A percentile compares a stretch with the other conserved stretches of the same genome.
Conservation (phyloP, 306 rosid species). For the cucumber (Cucumis sativus) region DNA sequence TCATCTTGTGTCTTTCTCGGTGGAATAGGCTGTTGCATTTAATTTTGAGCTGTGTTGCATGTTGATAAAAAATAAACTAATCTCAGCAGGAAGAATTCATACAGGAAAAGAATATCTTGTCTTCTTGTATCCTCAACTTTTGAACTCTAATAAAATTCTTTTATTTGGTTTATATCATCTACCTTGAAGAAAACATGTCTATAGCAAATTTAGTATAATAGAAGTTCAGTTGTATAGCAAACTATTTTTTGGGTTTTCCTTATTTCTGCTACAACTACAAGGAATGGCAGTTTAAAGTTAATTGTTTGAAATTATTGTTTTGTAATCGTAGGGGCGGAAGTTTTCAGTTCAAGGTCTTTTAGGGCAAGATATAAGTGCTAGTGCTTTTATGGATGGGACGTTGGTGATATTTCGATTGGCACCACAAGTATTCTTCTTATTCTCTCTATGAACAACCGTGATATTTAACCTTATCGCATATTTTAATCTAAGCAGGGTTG, state of each 20-base stretch:
- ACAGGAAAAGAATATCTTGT: not conserved
- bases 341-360: slow-evolving; percentile 87
- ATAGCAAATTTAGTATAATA: not conserved
- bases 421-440: slow-evolving; percentile 59
- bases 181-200: not conserved
- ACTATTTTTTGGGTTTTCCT: not conserved
- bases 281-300: not conserved
- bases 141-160: no score
- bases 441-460: not conserved
- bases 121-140: no score
- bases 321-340: slow-evolving; percentile 57
- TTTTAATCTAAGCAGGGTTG: not conserved
- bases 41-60: not conserved
- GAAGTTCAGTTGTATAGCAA: not conserved
- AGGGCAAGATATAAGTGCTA: slow-evolving; percentile 52
- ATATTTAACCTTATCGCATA: slow-evolving; percentile 4
- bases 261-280: not conserved
- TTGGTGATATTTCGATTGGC: slow-evolving; percentile 95
- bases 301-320: slow-evolving; percentile 1
- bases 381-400: slow-evolving; percentile 61
- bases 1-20: not conserved
- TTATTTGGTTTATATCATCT: not conserved
- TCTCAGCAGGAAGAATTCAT: not conserved
- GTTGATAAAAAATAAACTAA: not conserved
- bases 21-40: not conserved